Conservation (phyloP, 75 land plant species). For the Picea glauca region DNA sequence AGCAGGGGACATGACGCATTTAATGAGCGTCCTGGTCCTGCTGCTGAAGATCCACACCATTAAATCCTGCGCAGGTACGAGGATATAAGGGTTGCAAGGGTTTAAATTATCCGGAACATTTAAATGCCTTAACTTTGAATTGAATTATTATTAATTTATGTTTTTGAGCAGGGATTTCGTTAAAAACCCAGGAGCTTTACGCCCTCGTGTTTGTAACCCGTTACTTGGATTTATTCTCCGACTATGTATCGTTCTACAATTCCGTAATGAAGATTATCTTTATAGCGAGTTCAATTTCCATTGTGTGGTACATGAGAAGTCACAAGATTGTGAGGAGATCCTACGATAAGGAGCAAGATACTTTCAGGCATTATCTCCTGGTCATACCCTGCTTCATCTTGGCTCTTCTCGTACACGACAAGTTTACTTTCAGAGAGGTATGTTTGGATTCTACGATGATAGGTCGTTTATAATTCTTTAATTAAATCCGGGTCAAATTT, state of each 20-base stretch:
- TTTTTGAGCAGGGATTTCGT: conserved; percentile 64
- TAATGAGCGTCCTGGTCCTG: conserved; percentile 57
- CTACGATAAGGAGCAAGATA: conserved; percentile 75
- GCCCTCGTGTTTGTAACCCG: conserved; percentile 83
- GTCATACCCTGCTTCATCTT: conserved; percentile 45
- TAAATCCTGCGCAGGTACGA: conserved; percentile 64
- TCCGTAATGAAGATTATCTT: conserved; percentile 92
- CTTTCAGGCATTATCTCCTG: conserved; percentile 75
- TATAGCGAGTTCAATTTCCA: conserved; percentile 69
- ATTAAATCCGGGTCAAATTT: not conserved
- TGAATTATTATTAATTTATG: not conserved
- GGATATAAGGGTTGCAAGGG: too few relatives aligned
- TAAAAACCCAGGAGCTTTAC: conserved; percentile 96
- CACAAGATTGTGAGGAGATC: conserved; percentile 58
- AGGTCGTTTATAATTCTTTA: not conserved
- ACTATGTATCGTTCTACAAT: conserved; percentile 79
- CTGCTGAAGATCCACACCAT: conserved; percentile 73
- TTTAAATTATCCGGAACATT: not conserved
- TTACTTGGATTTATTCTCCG: conserved; percentile 82
- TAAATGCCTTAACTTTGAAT: not conserved
- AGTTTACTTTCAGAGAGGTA: conserved; percentile 84
- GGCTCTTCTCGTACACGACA: conserved; percentile 72
- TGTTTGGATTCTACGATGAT: not conserved
- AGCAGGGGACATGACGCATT: conserved; percentile 71
- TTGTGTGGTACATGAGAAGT: conserved; percentile 89